Base-by-base conservation (phyloP, 306 rosid genomes). In the Cajanus cajan region DNA sequence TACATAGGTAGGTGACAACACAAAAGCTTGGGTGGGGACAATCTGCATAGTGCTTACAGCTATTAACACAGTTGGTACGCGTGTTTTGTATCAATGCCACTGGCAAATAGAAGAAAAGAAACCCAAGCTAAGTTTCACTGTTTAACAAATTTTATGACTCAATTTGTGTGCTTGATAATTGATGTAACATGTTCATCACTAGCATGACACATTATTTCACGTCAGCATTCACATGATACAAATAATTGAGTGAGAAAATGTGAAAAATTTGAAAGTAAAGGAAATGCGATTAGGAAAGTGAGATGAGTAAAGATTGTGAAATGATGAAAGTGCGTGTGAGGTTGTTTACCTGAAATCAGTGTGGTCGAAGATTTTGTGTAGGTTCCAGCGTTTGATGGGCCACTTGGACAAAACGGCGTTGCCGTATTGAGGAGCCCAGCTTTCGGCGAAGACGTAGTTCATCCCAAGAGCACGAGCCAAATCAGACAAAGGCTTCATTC, bases 351-450 rank as follows among this genome's bases (percentile, higher is more conserved):
- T 89, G 89, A 90, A 85, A 89, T 93, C 97, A 16, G 90, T 59
- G 87, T 90, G 82, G 62, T 93, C 97, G 11, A 82, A 89, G 84
- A 93, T 82, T 74, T 93, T 90, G 72, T 89, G 86, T n/a, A 84
- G 91, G 55, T 81, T 89, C 68, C 84, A 90, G 5, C 87, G 80
- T 65, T 86, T 93, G 21, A 93, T 93, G 41, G 97, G 97, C 94
- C 94, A 93, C 74, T 82, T 88, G 0, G 97, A 93, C 83, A 93
- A 71, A 18, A 93, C 87, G 73, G 97, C 96, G 82, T 89, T 93
- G 82, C 97, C 97, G 76, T 89, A 93, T 83, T 93, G 91, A 33
- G 97, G 97, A 25, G 97, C 97, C 97, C 97, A 93, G 81, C 97
- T 93, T 63, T 93, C 97, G 0, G 97, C 97, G 47, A 93, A 93